Evolutionary conservation across 2,329 filamentous ascomycete species (phyloP), one percentile per base, ranked within the genome.

Genomic region (Colletotrichum lini): DNA sequence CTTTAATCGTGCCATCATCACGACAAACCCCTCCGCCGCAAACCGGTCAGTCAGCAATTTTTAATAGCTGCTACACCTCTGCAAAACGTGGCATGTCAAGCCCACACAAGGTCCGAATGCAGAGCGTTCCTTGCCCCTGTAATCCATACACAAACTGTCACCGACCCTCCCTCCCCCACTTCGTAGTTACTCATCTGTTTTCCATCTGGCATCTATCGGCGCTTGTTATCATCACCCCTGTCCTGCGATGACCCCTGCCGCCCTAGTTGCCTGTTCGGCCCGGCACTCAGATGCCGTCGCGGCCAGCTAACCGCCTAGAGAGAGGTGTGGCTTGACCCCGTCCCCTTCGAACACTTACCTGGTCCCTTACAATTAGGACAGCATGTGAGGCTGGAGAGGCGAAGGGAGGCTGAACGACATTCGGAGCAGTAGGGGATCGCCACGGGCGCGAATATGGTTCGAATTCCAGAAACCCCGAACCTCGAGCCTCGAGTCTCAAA

Each of bases 71-170:
- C 50, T 35, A 35, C 35, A 9, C 49, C 23, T 54, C 18, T 16
- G 42, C 57, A 40, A 21, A 30, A 42, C 65, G 42, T 63, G 50
- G 44, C 60, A 60, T n/a, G 42, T 26, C 26, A 35, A 58, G 45
- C 60, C 56, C 56, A 62, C 63, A 16, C 68, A 67, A 67, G 64
- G 64, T 71, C 68, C 64, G 68, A 63, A 62, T 63, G 67, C 50
- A 70, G 52, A 54, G 38, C 53, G 26, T 10, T 44, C 68, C 58
- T 45, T 62, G 68, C 45, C 58, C 56, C 40, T 52, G 35, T 60
- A 30, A 30, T 30, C 30, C 7, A 8, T 30, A 44, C 35, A 30
- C 1, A 30, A 7, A 30, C 30, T 30, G 30, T 30, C 30, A 30
- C 30, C 2, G 30, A 30, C 30, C 30, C 30, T 8, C 30, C 30